phyloP scores from a whole-genome alignment of 805 yeast species.

The Saturnispora zaruensis region DNA sequence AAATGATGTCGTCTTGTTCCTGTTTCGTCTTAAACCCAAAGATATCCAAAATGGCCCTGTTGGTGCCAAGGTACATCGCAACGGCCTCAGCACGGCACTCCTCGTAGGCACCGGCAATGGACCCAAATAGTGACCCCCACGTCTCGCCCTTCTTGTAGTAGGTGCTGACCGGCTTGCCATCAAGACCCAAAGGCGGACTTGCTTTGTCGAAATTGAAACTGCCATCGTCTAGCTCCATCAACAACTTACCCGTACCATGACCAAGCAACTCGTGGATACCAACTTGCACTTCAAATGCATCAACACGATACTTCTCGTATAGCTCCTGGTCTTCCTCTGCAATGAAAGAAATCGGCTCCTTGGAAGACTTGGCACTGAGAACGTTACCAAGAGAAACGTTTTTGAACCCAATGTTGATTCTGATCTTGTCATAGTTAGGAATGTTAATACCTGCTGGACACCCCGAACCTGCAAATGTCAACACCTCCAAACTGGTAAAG shows the following conservation, averaged over 20 bases:
- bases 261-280: conserved; percentile 90
- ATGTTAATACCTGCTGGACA: conserved; percentile 91
- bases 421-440: conserved; percentile 86
- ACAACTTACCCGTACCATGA: conserved; percentile 82
- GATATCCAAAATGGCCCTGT: conserved; percentile 56
- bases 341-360: conserved; percentile 63
- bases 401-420: conserved; percentile 77
- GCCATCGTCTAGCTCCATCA: conserved; percentile 50
- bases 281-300: conserved; percentile 87
- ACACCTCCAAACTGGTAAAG: conserved; percentile 81
- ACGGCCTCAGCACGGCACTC: conserved; percentile 92
- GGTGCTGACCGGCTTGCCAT: conserved; percentile 54
- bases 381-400: conserved; percentile 87
- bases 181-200: conserved; percentile 53
- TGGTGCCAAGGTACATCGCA: conserved; percentile 71
- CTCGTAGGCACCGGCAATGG: conserved; percentile 78
- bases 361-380: conserved; percentile 61
- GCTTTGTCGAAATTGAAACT: conserved; percentile 61
- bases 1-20: conserved; percentile 56
- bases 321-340: conserved; percentile 41
- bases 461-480: conserved; percentile 84
- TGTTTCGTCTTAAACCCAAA: conserved; percentile 55
- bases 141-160: conserved; percentile 77
- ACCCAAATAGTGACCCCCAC: conserved; percentile 83
- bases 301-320: conserved; percentile 64